A percentile compares a stretch with the other conserved stretches of the same genome.
These are phyloP conservation scores for Fonsecaea pugnacius DNA, from an alignment of 2,329 filamentous ascomycete genomes.

Conservation along the genomic window DNA sequence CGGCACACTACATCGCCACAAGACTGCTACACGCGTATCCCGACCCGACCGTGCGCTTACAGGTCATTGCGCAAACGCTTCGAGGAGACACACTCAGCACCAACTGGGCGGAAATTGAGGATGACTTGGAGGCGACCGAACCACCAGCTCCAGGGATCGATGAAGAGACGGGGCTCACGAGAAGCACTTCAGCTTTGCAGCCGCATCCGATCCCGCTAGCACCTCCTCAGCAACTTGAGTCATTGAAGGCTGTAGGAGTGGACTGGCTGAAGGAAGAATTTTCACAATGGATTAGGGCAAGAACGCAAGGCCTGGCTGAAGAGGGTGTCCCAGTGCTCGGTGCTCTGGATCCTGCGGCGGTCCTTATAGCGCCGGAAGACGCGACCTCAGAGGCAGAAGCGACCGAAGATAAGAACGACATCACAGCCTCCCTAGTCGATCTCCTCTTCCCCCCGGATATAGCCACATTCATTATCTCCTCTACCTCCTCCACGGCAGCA, in stretches of 20 bases:
- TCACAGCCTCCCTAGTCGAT: slow-evolving; percentile 13
- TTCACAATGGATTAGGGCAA: slow-evolving; percentile 11
- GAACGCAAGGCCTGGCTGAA: not conserved
- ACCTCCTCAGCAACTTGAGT: slow-evolving; percentile 29
- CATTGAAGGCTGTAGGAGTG: slow-evolving; percentile 36
- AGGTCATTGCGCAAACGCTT: slow-evolving; percentile 35
- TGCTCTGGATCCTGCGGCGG: slow-evolving; percentile 11
- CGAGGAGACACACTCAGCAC: slow-evolving; percentile 29
- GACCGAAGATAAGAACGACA: not conserved
- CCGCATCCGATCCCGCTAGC: slow-evolving; percentile 31
- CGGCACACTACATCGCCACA: slow-evolving; percentile 34
- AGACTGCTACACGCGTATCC: slow-evolving; percentile 35
- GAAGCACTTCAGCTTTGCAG: slow-evolving; percentile 31
- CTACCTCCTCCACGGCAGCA: slow-evolving; percentile 8
- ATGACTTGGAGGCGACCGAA: slow-evolving; percentile 22
- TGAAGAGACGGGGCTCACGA: slow-evolving; percentile 29
- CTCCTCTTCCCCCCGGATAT: slow-evolving; percentile 32
- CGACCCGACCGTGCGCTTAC: slow-evolving; percentile 24
- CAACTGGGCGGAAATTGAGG: slow-evolving; percentile 33
- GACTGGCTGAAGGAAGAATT: slow-evolving; percentile 38
- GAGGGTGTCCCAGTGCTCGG: not conserved
- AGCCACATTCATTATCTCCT: slow-evolving; percentile 7
- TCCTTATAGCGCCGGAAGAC: slow-evolving; percentile 4
- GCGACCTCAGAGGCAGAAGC: not conserved
- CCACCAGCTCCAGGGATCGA: slow-evolving; percentile 29